Evolutionary conservation across 2,329 filamentous ascomycete genomes (phyloP), one percentile per base, ranked within the genome.

Genomic region (Colletotrichum viniferum): DNA sequence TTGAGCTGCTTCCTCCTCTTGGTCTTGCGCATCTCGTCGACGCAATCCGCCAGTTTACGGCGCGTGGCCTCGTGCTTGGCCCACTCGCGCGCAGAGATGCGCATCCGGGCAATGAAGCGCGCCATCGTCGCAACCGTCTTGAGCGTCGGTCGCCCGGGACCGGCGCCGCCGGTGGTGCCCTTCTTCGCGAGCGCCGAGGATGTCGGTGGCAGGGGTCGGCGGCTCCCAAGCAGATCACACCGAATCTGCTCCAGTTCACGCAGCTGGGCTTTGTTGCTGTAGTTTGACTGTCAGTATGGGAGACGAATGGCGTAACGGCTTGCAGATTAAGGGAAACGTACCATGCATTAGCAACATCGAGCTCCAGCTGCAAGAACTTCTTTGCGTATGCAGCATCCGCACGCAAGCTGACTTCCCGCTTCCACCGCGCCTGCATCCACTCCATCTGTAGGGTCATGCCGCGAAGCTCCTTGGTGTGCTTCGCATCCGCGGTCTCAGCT

Each of bases 191-290:
- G 56, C 68, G 78, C 64, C 71, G 81, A 75, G 30, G 79, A 78
- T 58, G 85, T 78, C 71, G 82, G 78, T 60, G 81, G 70, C 69
- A 84, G 82, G 58, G 84, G 77, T 67, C 83, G 83, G 76, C 85
- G 84, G 80, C 81, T 84, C 77, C 84, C 82, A 58, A 86, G 83
- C 63, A 86, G 79, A 68, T 85, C 82, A 77, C 82, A 84, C 77
- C 85, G 95, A 88, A 98, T 98, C 79, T 94, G 91, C 79, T 94
- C 91, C 77, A 98, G 92, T 81, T 98, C 94, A 68, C 93, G 92
- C 74, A 98, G 92, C 83, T 98, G 95, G 76, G 95, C 94, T 84
- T 96, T 94, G 87, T 98, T 99, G 87, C 97, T 98, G 84, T 83
- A 72, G 14, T 13, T 65, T n/a, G n/a, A 10, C 68, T 74, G 76